A percentile compares a stretch with the other conserved stretches of the same genome.
Evolutionary conservation across 1,139 yeast genomes (phyloP).

Genomic region (Blastobotrys aristatus): DNA sequence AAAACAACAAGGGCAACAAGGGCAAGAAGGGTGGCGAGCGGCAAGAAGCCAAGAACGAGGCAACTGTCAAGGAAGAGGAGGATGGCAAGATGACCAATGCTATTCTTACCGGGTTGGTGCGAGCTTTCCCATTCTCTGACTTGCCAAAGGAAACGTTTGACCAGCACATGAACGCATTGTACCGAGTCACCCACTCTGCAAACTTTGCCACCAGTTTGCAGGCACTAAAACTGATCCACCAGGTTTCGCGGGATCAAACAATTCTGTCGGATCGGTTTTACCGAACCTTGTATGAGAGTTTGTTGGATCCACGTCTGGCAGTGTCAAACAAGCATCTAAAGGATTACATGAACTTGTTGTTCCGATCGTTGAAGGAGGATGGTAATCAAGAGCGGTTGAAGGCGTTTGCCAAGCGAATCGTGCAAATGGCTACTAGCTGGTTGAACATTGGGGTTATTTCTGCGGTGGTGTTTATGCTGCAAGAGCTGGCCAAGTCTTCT

Average conservation of each 20-base stretch:
- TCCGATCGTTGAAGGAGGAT: conserved; percentile 78
- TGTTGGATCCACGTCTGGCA: conserved; percentile 78
- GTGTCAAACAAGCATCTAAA: conserved; percentile 79
- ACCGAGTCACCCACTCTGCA: conserved; percentile 86
- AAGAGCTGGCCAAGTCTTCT: conserved; percentile 54
- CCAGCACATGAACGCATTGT: conserved; percentile 76
- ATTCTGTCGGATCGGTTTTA: conserved; percentile 63
- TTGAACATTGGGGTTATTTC: conserved; percentile 80
- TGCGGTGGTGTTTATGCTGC: conserved; percentile 79
- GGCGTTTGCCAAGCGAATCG: conserved; percentile 87
- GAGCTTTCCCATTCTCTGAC: conserved; percentile 91
- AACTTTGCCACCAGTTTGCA: conserved; percentile 94
- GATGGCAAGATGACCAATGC: conserved; percentile 85
- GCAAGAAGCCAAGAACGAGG: conserved; percentile 57
- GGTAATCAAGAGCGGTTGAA: conserved; percentile 58
- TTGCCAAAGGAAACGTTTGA: conserved; percentile 69
- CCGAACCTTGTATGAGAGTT: conserved; percentile 83
- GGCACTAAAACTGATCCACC: conserved; percentile 80
- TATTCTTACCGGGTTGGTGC: conserved; percentile 86
- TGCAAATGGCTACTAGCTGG: conserved; percentile 85
- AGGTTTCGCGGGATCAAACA: conserved; percentile 43
- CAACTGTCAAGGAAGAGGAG: conserved; percentile 75
- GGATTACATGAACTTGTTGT: conserved; percentile 77
- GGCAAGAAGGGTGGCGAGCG: conserved; percentile 73
- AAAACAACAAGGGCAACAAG: conserved; percentile 41